These are phyloP conservation scores for Proliferodiscus dingleyae DNA, from an alignment of 2,329 filamentous ascomycete species.

Conservation along the genomic window DNA sequence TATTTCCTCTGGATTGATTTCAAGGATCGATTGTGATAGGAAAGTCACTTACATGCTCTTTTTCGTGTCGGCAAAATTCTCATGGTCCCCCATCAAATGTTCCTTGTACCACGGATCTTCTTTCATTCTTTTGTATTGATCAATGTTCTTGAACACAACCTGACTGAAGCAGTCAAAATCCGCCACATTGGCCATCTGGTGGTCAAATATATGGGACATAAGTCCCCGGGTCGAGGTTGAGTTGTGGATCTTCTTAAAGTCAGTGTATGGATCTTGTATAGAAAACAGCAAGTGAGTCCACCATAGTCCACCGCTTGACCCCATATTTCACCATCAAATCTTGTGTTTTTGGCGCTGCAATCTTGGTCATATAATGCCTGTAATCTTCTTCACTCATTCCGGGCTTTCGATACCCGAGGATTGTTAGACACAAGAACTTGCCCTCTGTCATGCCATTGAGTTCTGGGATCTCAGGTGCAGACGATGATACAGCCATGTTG, in stretches of 20 bases:
- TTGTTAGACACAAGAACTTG: constrained; percentile 41
- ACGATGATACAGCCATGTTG: no score
- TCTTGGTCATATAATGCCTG: constrained; percentile 41
- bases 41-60: constrained; percentile 27
- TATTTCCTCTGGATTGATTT: no score
- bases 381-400: constrained; percentile 47
- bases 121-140: constrained; percentile 45
- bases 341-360: constrained; percentile 42
- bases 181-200: constrained; percentile 44
- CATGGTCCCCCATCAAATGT: constrained; percentile 40
- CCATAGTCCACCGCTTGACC: constrained; percentile 42
- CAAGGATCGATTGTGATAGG: neutral
- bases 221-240: constrained; percentile 31
- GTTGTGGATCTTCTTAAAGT: constrained; percentile 42
- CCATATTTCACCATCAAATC: constrained; percentile 47
- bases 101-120: constrained; percentile 45
- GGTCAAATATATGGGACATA: constrained; percentile 40
- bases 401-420: constrained; percentile 42
- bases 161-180: constrained; percentile 48
- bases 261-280: no score
- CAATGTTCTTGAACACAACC: constrained; percentile 40
- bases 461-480: neutral
- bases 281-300: constrained; percentile 17
- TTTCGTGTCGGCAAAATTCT: constrained; percentile 46
- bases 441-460: neutral